A percentile compares a stretch with the other conserved stretches of the same genome.
Conservation (phyloP, 106 monocot genomes). For the Hemerocallis citrina region DNA sequence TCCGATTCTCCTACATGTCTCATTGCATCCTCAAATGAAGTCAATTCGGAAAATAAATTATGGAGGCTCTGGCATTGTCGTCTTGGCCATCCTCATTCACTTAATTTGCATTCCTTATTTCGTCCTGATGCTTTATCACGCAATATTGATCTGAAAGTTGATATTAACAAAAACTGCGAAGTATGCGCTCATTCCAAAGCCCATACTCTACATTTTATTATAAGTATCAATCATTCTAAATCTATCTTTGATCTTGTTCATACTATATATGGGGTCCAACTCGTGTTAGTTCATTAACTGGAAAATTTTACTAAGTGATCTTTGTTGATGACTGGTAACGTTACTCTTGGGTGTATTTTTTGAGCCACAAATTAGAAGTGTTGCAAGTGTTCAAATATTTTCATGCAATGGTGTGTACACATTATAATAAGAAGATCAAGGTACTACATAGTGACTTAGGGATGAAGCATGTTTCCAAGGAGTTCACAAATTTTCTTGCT, state of each 20-base stretch:
- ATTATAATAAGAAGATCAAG: background rate
- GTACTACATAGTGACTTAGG: background rate
- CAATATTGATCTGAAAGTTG: too few species aligned
- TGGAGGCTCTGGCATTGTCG: too few species aligned
- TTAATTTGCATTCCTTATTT: too few species aligned
- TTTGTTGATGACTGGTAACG: constrained; percentile 2
- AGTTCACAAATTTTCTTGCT: background rate
- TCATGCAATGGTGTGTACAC: background rate
- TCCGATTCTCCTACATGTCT: too few species aligned
- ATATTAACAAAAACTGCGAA: too few species aligned
- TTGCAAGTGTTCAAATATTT: background rate
- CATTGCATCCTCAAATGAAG: too few species aligned
- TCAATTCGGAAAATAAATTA: too few species aligned
- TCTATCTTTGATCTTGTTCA: constrained; percentile 5
- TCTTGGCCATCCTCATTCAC: too few species aligned
- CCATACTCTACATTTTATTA: background rate
- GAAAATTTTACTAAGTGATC: background rate
- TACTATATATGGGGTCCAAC: constrained; percentile 4
- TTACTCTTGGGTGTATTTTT: background rate
- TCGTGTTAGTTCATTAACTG: background rate
- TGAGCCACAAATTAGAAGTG: background rate
- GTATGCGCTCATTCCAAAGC: too few species aligned
- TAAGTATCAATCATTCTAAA: background rate
- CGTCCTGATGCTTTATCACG: too few species aligned
- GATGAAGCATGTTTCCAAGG: background rate